Evolutionary conservation across 2,329 filamentous ascomycete species (phyloP), one percentile per base, ranked within the genome.

Genomic region (Xylariaceae sp.): DNA sequence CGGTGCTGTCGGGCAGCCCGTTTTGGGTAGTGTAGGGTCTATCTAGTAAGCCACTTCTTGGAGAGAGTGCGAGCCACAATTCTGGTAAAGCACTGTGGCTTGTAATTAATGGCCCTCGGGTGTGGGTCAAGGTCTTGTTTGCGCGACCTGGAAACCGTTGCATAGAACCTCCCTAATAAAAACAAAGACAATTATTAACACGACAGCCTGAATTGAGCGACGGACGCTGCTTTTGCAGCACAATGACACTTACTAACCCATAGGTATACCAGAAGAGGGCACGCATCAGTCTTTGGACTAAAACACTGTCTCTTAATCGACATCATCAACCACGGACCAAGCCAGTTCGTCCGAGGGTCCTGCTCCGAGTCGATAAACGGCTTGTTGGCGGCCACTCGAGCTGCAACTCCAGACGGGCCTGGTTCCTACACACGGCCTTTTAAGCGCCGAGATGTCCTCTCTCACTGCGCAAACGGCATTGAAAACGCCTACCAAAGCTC

Each of bases 401-500:
- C 27, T 27, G n/a, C 27, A 8, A 16, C 15, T 23, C 16, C 16
- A 7, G 27, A 36, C 47, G 26, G 13, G 5, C 15, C 39, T 10
- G 4, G 8, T 10, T 5, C 23, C 26, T 18, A 27, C n/a, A 27
- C n/a, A 41, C 21, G 20, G 5, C 15, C 11, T n/a, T 18, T 15
- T 7, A 24, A 15, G 32, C 43, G 37, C 35, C 39, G 63, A 33
- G 20, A 75, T 76, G 73, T 67, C 70, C 37, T 66, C 66, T 2
- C 58, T 63, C 4, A 55, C 58, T 4, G 53, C 67, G 9, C 55
- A 63, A 47, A 75, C 74, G 61, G 67, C 81, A 60, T 57, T 80
- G 68, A 70, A 68, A 26, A 75, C 71, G 23, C 69, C 74, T 26
- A 66, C 57, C 42, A 70, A 72, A 36, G 52, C 70, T 15, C 50